These are phyloP conservation scores for Rhizophagus sp. DNA, from an alignment of 192 early-diverging fungal genomes.

Conservation along the genomic window DNA sequence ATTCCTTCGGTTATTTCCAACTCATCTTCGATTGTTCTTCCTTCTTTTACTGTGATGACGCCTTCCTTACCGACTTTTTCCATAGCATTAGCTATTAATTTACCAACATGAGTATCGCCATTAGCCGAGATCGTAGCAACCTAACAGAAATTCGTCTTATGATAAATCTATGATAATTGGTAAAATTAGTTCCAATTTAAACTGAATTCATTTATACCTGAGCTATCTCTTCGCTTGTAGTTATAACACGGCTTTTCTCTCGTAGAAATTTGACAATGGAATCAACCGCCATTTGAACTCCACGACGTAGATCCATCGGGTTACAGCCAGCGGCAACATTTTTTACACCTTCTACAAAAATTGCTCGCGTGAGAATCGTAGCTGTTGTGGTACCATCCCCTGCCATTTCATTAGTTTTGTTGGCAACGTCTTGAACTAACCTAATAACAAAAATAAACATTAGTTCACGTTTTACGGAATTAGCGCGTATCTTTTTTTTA, in stretches of 20 bases:
- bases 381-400: constrained; percentile 99
- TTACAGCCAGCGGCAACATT: constrained; percentile 99
- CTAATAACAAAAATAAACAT: constrained; percentile 34
- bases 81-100: constrained; percentile 98
- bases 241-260: constrained; percentile 87
- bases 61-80: constrained; percentile 99
- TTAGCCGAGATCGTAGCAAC: constrained; percentile 99
- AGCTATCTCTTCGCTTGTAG: constrained; percentile 94
- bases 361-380: constrained; percentile 96
- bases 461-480: not conserved
- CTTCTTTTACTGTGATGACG: constrained; percentile 99
- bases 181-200: not conserved
- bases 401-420: constrained; percentile 99
- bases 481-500: not conserved
- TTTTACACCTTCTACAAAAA: constrained; percentile 99
- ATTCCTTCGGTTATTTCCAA: constrained; percentile 99
- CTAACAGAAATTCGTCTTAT: constrained; percentile 10
- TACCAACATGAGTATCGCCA: constrained; percentile 96
- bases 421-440: constrained; percentile 99
- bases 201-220: constrained; percentile 60
- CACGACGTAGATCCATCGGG: constrained; percentile 97
- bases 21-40: constrained; percentile 99
- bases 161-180: not conserved
- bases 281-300: constrained; percentile 93
- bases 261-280: constrained; percentile 91